Evolutionary conservation across 2,329 filamentous ascomycete genomes (phyloP).

Genomic region (Lecanicillium sp.): DNA sequence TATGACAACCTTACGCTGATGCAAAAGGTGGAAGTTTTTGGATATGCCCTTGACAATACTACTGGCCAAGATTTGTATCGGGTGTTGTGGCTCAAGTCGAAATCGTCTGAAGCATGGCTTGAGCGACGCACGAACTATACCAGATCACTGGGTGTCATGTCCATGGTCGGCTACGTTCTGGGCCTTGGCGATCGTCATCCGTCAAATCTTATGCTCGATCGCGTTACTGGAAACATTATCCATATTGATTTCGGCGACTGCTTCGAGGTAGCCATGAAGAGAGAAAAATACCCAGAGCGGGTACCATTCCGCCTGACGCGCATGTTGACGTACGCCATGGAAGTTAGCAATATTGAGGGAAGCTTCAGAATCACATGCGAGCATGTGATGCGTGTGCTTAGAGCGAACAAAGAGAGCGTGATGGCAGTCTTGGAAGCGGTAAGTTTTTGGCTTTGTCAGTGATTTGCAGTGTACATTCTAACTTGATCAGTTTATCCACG

Average conservation of each 20-base stretch:
- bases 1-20: slow-evolving; percentile 98
- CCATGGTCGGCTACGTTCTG: slow-evolving; percentile 99
- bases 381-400: slow-evolving; percentile 92
- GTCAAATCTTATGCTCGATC: slow-evolving; percentile 95
- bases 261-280: slow-evolving; percentile 99
- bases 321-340: slow-evolving; percentile 99
- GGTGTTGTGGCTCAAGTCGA: slow-evolving; percentile 97
- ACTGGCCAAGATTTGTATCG: slow-evolving; percentile 97
- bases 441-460: slow-evolving; percentile 34
- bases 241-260: slow-evolving; percentile 99
- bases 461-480: slow-evolving; percentile 13
- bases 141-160: slow-evolving; percentile 95
- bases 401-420: slow-evolving; percentile 95
- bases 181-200: slow-evolving; percentile 95
- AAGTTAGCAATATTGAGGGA: slow-evolving; percentile 98
- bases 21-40: slow-evolving; percentile 99
- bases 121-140: slow-evolving; percentile 98
- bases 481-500: slow-evolving; percentile 78
- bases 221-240: slow-evolving; percentile 91
- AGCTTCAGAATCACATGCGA: slow-evolving; percentile 98
- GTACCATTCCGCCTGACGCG: slow-evolving; percentile 96
- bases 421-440: slow-evolving; percentile 98
- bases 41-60: slow-evolving; percentile 97
- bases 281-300: slow-evolving; percentile 95
- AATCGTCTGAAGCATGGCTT: slow-evolving; percentile 95